These are phyloP conservation scores for Raddia distichophylla DNA, from an alignment of 176 grass and related monocot species.

Conservation along the genomic window DNA sequence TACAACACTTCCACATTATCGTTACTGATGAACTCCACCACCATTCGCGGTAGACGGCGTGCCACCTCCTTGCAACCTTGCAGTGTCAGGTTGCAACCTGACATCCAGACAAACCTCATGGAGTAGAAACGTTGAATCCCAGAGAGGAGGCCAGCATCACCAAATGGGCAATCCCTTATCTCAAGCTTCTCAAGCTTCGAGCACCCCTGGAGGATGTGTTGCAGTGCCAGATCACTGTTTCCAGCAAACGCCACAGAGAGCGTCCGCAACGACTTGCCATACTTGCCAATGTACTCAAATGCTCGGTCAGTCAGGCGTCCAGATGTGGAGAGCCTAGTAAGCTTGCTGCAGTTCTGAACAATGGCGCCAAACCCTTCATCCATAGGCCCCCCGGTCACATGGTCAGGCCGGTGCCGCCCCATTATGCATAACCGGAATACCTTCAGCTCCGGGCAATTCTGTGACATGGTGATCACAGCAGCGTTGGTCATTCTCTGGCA, in stretches of 20 bases:
- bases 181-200: conserved; percentile 91
- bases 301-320: conserved; percentile 81
- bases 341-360: conserved; percentile 85
- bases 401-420: conserved; percentile 76
- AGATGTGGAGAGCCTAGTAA: conserved; percentile 86
- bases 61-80: conserved; percentile 86
- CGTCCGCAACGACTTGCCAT: conserved; percentile 78
- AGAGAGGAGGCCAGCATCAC: conserved; percentile 71
- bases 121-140: conserved; percentile 86
- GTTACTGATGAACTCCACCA: conserved; percentile 78
- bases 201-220: conserved; percentile 81
- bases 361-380: conserved; percentile 92
- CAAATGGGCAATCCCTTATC: conserved; percentile 92
- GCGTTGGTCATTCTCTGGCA: conserved; percentile 94
- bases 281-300: conserved; percentile 79
- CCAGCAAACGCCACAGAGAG: conserved; percentile 92
- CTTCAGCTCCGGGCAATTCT: conserved; percentile 73
- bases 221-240: conserved; percentile 61
- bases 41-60: conserved; percentile 62
- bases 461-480: conserved; percentile 72
- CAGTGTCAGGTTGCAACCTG: conserved; percentile 71
- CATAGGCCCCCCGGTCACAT: conserved; percentile 66
- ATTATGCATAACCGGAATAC: conserved; percentile 96
- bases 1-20: conserved; percentile 77
- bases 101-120: conserved; percentile 97